These are phyloP conservation scores for Arthrobotrys entomopaga DNA, from an alignment of 2,329 filamentous ascomycete genomes.

Conservation along the genomic window DNA sequence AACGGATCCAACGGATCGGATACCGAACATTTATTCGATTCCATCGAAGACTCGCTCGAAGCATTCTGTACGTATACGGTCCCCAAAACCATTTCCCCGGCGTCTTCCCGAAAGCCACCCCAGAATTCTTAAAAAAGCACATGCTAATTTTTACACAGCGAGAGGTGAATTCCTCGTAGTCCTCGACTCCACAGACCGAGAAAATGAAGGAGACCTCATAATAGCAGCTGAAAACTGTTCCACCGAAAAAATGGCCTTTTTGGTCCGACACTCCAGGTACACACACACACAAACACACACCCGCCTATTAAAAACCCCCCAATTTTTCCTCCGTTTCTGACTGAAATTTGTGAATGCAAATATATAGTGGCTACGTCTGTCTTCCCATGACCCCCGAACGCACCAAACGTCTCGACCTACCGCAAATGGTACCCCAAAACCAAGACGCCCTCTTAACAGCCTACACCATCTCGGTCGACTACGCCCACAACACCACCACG, in stretches of 20 bases:
- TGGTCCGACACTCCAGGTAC: constrained; percentile 83
- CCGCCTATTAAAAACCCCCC: neutral
- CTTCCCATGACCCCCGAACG: constrained; percentile 78
- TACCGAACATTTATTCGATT: constrained; percentile 39
- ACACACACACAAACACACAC: constrained; percentile 3
- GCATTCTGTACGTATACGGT: constrained; percentile 46
- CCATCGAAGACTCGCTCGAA: constrained; percentile 52
- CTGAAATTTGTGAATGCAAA: neutral
- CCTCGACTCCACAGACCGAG: constrained; percentile 88
- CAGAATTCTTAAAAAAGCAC: neutral
- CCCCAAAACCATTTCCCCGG: neutral
- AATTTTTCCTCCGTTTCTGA: too few relatives aligned
- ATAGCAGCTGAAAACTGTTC: constrained; percentile 88
- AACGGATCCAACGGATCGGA: constrained; percentile 43
- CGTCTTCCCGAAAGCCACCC: neutral
- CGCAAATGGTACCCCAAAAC: constrained; percentile 81
- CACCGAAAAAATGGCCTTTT: constrained; percentile 90
- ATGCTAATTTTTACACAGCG: constrained; percentile 18
- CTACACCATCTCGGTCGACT: constrained; percentile 90
- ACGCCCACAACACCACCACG: constrained; percentile 77
- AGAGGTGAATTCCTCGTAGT: constrained; percentile 91
- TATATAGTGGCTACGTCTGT: constrained; percentile 80
- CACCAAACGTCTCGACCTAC: constrained; percentile 77
- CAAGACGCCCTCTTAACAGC: constrained; percentile 90
- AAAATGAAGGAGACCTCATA: constrained; percentile 98